A percentile compares a stretch with the other conserved stretches of the same genome.
Conservation (phyloP, 805 yeast genomes). For the Clavispora fructus region DNA sequence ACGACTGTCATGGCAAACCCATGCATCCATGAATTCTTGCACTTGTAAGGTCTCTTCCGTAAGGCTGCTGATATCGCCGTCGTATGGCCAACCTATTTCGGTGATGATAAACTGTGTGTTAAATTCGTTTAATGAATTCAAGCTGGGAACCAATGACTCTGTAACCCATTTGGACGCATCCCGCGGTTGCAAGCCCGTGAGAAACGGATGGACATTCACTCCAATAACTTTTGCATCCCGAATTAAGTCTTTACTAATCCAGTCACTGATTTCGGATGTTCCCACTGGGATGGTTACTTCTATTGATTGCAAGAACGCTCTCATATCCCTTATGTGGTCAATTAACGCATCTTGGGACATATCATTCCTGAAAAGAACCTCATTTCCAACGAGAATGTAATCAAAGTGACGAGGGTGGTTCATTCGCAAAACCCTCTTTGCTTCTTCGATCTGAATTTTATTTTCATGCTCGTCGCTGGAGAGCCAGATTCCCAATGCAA, state of each 20-base stretch:
- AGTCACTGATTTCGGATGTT: constrained; percentile 54
- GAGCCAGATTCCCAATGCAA: constrained; percentile 63
- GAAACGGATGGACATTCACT: constrained; percentile 64
- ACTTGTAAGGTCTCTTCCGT: neutral
- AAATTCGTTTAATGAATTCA: constrained; percentile 16
- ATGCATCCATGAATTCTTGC: constrained; percentile 45
- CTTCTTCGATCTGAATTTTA: constrained; percentile 38
- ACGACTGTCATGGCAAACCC: constrained; percentile 41
- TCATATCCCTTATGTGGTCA: constrained; percentile 38
- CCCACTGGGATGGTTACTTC: constrained; percentile 49
- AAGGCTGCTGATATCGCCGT: constrained; percentile 40
- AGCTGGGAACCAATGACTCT: constrained; percentile 38
- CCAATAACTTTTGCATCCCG: constrained; percentile 52
- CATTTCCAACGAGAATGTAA: constrained; percentile 56
- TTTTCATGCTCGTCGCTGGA: constrained; percentile 43
- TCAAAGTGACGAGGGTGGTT: constrained; percentile 45
- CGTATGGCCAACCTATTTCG: constrained; percentile 71
- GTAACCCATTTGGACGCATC: constrained; percentile 50
- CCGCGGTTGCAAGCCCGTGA: constrained; percentile 49
- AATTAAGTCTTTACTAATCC: constrained; percentile 35
- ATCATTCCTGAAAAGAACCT: constrained; percentile 53
- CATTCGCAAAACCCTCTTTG: constrained; percentile 36
- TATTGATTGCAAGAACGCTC: constrained; percentile 27
- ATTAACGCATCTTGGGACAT: constrained; percentile 32
- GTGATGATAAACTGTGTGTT: constrained; percentile 41